Evolutionary conservation across 495 filamentous ascomycete species (phyloP), one percentile per base, ranked within the genome.

Genomic region (Chaetomium fimeti): DNA sequence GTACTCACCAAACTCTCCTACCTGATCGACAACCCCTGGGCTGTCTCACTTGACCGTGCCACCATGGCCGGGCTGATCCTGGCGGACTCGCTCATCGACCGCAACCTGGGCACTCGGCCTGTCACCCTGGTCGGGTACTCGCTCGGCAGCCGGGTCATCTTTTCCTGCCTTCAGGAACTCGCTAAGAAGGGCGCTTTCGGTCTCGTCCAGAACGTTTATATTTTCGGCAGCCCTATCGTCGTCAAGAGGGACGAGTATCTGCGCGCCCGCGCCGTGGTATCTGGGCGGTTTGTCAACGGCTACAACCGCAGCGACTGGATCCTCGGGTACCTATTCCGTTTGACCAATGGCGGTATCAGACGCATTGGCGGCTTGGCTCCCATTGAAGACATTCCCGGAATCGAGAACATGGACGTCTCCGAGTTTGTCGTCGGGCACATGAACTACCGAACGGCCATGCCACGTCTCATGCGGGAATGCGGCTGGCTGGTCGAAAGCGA

Each of bases 251-350:
- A 98, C 63, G 95, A 99, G 62, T 98, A 93, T 72, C 71, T 92
- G 22, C 88, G 85, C 65, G 90, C 88, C 11, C 85, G 90, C 45
- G 84, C 87, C 36, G 90, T 96, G 8, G 90, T 99, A 1, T 83
- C 90, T 12, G 94, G 95, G 6, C 83, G 93, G 42, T 97, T 97
- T 67, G 88, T 99, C 55, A 99, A 97, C 72, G 94, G 92, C 7
- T 98, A 95, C 76, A 88, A 93, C 49, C 89, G 84, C 22, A 96
- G 93, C 70, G 94, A 99, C 75, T 99, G 95, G 94, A 98, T 99
- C 71, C 76, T 99, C 36, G 93, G 94, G 5, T 99, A 99, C 70
- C 84, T 99, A 7, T 99, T 99, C 82, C 91, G 94, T 12, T 86
- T 96, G 8, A 99, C 94, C 20, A 88, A 87, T 67, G 94, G 94